Percentiles rank a stretch among this genome's conserved stretches.
These are phyloP conservation scores for Tephrocybe sp. DNA, from an alignment of 768 basidiomycete genomes.

Conservation along the genomic window DNA sequence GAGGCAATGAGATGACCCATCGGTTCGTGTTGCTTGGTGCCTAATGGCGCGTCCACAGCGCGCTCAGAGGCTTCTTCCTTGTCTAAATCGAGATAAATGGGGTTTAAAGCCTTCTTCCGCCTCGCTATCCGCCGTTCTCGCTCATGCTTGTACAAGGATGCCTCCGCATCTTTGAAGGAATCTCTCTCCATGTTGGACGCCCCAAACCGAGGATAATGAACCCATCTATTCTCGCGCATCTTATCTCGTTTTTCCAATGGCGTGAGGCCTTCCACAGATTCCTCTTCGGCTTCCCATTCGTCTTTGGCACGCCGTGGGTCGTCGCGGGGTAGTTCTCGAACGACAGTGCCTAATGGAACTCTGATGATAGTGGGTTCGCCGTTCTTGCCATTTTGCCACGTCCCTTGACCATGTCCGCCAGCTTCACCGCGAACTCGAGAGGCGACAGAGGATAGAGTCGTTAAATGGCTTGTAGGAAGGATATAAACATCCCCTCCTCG, in stretches of 20 bases:
- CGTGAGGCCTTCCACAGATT: constrained; percentile 46
- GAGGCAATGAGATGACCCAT: constrained; percentile 65
- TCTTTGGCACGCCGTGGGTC: constrained; percentile 65
- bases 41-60: constrained; percentile 59
- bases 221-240: constrained; percentile 67
- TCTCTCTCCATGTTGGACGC: constrained; percentile 63
- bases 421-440: constrained; percentile 63
- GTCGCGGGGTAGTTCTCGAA: constrained; percentile 66
- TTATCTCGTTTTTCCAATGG: constrained; percentile 48
- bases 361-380: constrained; percentile 71
- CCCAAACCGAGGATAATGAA: constrained; percentile 72
- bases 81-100: constrained; percentile 63
- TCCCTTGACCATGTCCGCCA: constrained; percentile 76
- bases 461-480: constrained; percentile 71
- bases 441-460: constrained; percentile 71
- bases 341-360: constrained; percentile 90
- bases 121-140: constrained; percentile 51
- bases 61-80: constrained; percentile 40
- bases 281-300: constrained; percentile 74
- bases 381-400: constrained; percentile 81
- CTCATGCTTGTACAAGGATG: constrained; percentile 56
- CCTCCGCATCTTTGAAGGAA: constrained; percentile 72
- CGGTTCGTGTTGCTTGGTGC: constrained; percentile 47
- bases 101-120: constrained; percentile 38
- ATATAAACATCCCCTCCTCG: constrained; percentile 87